Evolutionary conservation across 2,329 filamentous ascomycete genomes (phyloP).

Genomic region (Verticillium nubilum): DNA sequence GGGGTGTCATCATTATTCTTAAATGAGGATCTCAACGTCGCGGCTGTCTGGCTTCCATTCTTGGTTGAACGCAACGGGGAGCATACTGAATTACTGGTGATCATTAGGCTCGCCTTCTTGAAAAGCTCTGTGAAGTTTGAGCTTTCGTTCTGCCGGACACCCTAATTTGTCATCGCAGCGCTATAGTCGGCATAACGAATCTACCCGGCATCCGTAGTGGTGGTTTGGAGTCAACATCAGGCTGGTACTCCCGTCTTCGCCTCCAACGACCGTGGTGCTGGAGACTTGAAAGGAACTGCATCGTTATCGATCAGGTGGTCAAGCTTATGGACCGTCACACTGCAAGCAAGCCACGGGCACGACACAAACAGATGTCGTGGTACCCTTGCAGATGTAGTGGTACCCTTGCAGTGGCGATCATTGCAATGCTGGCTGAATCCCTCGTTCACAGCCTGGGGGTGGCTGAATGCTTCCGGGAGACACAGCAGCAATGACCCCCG

Average conservation of each 20-base stretch:
- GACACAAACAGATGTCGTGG: background rate
- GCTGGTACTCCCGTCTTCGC: background rate
- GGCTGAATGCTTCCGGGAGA: background rate
- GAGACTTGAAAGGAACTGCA: background rate
- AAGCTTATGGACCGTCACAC: background rate
- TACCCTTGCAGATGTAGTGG: background rate
- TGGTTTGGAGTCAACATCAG: background rate
- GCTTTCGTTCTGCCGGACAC: too few relatives aligned
- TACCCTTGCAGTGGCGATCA: background rate
- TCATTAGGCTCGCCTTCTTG: too few relatives aligned
- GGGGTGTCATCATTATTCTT: too few relatives aligned
- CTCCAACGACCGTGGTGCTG: background rate
- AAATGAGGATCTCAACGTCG: too few relatives aligned
- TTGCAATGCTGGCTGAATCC: background rate
- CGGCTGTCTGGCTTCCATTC: too few relatives aligned
- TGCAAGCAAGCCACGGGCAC: background rate
- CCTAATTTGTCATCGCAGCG: too few relatives aligned
- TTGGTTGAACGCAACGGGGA: too few relatives aligned
- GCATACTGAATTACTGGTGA: too few relatives aligned
- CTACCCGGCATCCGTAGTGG: background rate
- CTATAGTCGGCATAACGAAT: too few relatives aligned
- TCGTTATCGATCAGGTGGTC: background rate
- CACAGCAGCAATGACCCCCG: background rate
- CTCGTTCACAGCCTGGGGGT: too few relatives aligned
- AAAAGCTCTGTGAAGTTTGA: too few relatives aligned